A percentile compares a stretch with the other conserved stretches of the same genome.
Evolutionary conservation across 139 green algal species (phyloP).

Genomic region (Chlorella sp.): DNA sequence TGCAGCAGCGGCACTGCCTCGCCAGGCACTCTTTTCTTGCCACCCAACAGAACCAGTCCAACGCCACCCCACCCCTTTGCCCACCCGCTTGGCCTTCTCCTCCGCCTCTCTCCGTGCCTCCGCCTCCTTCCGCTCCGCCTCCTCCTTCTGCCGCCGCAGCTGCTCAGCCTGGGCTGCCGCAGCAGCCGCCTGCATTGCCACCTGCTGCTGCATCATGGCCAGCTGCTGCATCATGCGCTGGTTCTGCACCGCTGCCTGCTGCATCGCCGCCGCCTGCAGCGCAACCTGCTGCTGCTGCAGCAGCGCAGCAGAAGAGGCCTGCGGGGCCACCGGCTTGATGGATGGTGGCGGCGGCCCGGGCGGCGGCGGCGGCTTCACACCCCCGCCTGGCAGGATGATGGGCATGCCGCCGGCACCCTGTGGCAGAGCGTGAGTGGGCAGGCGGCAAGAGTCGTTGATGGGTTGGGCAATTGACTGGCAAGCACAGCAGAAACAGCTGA

Average conservation of each 20-base stretch:
- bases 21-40: too few species aligned
- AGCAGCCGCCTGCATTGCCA: background rate
- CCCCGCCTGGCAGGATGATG: background rate
- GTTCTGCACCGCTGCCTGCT: constrained; percentile 22
- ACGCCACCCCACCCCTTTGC: background rate
- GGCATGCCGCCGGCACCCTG: background rate
- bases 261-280: background rate
- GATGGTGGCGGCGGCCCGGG: background rate
- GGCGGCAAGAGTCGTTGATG: background rate
- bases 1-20: background rate
- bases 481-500: background rate
- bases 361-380: background rate
- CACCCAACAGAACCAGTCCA: background rate
- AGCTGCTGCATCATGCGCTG: constrained; percentile 28
- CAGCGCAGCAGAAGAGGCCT: background rate
- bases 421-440: background rate
- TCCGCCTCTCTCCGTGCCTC: background rate
- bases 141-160: constrained; percentile 20
- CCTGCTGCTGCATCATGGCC: constrained; percentile 28
- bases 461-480: background rate
- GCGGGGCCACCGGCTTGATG: background rate
- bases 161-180: background rate
- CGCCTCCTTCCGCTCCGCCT: constrained; percentile 14
- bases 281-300: background rate
- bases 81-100: constrained; percentile 14